Conservation (phyloP, 1,139 yeast genomes). For the Yamadazyma membranifaciens region DNA sequence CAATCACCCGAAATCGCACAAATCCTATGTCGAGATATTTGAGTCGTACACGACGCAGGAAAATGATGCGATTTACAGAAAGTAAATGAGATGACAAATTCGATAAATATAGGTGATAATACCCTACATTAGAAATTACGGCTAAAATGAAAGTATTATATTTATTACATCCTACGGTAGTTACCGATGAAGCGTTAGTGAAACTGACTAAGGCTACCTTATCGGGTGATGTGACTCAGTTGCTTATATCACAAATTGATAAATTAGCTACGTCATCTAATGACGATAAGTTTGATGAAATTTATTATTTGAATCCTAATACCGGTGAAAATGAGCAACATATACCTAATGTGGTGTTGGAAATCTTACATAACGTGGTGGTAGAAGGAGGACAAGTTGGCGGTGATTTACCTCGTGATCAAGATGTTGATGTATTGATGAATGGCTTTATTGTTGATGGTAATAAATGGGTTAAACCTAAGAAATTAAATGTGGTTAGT, state of each 20-base stretch:
- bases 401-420: constrained; percentile 54
- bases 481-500: constrained; percentile 24
- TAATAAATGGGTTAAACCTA: constrained; percentile 46
- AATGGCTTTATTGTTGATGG: constrained; percentile 56
- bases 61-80: constrained; percentile 4
- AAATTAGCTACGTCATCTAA: constrained; percentile 48
- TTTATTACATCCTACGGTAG: constrained; percentile 71
- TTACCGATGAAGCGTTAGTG: constrained; percentile 39
- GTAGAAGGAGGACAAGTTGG: constrained; percentile 43
- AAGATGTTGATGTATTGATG: constrained; percentile 57
- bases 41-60: not conserved
- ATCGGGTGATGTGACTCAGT: constrained; percentile 46
- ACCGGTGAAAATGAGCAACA: constrained; percentile 31
- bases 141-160: constrained; percentile 27
- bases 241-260: constrained; percentile 67
- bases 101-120: too few relatives aligned
- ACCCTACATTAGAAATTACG: not conserved
- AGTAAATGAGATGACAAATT: constrained; percentile 6
- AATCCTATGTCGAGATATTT: too few relatives aligned
- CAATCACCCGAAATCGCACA: too few relatives aligned
- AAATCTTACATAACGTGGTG: constrained; percentile 8
- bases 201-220: constrained; percentile 9
- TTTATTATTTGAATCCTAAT: constrained; percentile 62
- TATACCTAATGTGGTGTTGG: constrained; percentile 44
- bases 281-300: constrained; percentile 41